Evolutionary conservation across 139 green algal genomes (phyloP).

Genomic region (Tetradesmus lagerheimii): DNA sequence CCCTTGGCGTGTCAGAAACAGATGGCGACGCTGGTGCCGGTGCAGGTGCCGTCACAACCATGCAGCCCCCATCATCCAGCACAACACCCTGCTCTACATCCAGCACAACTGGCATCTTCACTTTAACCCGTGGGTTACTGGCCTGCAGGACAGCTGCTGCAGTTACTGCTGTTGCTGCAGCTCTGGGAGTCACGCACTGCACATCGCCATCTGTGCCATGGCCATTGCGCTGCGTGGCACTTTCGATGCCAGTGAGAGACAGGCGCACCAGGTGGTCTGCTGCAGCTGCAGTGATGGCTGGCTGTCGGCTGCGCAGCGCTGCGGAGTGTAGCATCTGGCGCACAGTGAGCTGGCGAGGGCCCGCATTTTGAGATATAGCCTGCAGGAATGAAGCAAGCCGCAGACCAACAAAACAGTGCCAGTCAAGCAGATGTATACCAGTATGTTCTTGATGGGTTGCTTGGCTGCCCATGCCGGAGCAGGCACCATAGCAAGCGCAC

Average conservation of each 20-base stretch:
- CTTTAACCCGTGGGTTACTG: background rate
- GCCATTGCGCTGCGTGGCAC: background rate
- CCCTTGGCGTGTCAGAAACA: background rate
- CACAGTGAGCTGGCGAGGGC: constrained; percentile 45
- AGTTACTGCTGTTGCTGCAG: background rate
- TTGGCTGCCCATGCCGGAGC: background rate
- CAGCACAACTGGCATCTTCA: too few relatives aligned
- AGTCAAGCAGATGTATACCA: background rate
- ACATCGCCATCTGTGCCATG: background rate
- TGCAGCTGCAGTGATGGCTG: background rate
- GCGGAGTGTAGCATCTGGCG: constrained; percentile 48
- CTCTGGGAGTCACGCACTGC: background rate
- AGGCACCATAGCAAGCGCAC: too few relatives aligned
- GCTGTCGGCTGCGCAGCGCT: constrained; percentile 41
- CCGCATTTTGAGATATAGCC: constrained; percentile 38
- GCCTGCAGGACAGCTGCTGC: background rate
- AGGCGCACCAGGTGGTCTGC: constrained; percentile 29
- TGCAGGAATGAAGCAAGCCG: constrained; percentile 2
- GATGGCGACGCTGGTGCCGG: background rate
- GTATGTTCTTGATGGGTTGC: too few relatives aligned
- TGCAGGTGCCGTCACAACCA: background rate
- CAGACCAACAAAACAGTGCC: background rate
- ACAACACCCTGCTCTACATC: background rate
- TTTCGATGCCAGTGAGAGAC: background rate
- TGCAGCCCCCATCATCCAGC: background rate